These are phyloP conservation scores for Oidiodendron maius DNA, from an alignment of 495 filamentous ascomycete genomes.

Conservation along the genomic window DNA sequence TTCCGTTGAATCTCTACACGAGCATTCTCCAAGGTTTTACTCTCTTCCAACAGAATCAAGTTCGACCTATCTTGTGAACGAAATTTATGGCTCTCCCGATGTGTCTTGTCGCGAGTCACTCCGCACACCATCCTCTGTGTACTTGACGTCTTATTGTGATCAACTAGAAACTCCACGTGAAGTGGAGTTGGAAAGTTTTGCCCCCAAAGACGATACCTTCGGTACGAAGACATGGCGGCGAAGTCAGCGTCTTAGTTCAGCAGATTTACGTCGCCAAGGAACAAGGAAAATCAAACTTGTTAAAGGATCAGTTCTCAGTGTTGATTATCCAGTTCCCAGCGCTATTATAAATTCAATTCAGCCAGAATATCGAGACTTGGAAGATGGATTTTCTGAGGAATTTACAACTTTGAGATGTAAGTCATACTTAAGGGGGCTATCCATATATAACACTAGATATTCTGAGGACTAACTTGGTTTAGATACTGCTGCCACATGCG, in stretches of 20 bases:
- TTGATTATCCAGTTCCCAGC: slow-evolving; percentile 93
- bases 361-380: slow-evolving; percentile 80
- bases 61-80: neutral
- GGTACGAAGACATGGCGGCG: slow-evolving; percentile 87
- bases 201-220: slow-evolving; percentile 59
- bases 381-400: slow-evolving; percentile 81
- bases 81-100: neutral
- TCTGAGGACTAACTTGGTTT: neutral
- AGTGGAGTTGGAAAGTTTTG: neutral
- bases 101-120: neutral
- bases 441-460: neutral
- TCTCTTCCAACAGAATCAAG: neutral
- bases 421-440: neutral
- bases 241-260: slow-evolving; percentile 64
- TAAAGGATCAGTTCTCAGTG: slow-evolving; percentile 88
- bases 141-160: neutral
- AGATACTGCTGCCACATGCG: slow-evolving; percentile 92
- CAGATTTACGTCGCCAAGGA: slow-evolving; percentile 75
- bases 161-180: neutral
- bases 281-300: slow-evolving; percentile 94
- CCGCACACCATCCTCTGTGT: neutral
- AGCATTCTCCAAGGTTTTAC: neutral
- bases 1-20: neutral
- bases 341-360: slow-evolving; percentile 94
- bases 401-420: slow-evolving; percentile 90